A percentile compares a stretch with the other conserved stretches of the same genome.
These are phyloP conservation scores for Toxoplasma gondii DNA, from an alignment of 169 alveolate species.

Conservation along the genomic window DNA sequence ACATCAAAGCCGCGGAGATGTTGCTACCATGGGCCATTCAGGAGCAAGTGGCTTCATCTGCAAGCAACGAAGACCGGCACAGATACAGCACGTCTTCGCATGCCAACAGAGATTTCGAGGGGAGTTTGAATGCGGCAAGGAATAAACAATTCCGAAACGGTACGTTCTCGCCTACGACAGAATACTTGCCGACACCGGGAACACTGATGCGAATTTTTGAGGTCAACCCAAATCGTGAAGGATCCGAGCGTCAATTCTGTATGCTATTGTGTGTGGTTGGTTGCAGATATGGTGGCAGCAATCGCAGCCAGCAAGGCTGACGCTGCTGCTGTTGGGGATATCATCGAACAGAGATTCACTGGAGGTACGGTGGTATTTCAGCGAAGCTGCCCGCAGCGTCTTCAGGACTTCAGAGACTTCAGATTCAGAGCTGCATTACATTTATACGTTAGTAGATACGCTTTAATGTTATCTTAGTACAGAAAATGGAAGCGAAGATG, in stretches of 20 bases:
- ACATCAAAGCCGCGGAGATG: slow-evolving; percentile 17
- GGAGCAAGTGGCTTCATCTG: background rate
- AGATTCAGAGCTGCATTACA: no score
- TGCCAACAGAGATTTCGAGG: background rate
- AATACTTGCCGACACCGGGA: background rate
- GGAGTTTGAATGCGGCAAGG: background rate
- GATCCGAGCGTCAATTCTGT: background rate
- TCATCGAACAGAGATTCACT: slow-evolving; percentile 2
- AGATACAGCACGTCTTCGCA: background rate
- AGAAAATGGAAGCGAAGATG: no score
- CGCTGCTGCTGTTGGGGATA: background rate
- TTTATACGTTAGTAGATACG: no score
- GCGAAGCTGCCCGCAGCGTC: no score
- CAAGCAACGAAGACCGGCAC: background rate
- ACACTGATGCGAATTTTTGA: background rate
- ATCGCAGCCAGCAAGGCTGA: slow-evolving; percentile 1
- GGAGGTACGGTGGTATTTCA: background rate
- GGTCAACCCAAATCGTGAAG: background rate
- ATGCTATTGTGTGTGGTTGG: background rate
- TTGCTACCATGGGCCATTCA: slow-evolving; percentile 9
- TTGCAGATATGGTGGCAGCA: slow-evolving; percentile 29
- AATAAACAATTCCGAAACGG: slow-evolving; percentile 20
- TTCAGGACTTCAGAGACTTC: no score
- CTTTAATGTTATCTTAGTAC: no score
- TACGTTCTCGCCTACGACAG: background rate